These are phyloP conservation scores for Thelephora terrestris DNA, from an alignment of 1,284 basidiomycete species.

Conservation along the genomic window DNA sequence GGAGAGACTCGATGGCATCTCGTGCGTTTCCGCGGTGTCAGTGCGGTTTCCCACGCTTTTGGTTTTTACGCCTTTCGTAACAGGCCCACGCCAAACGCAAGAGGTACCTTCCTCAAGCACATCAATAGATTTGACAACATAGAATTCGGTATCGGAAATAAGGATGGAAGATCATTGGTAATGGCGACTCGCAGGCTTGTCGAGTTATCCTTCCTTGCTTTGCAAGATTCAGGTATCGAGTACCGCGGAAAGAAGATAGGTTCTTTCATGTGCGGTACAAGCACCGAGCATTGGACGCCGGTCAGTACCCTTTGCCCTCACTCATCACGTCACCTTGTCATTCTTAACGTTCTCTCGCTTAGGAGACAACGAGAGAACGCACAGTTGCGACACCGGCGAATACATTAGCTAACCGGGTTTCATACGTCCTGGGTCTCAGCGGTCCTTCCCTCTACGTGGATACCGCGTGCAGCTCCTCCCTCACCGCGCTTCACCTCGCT, in stretches of 20 bases:
- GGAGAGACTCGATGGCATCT: conserved; percentile 23
- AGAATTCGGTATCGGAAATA: conserved; percentile 29
- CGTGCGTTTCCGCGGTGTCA: conserved; percentile 14
- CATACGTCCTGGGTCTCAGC: conserved; percentile 36
- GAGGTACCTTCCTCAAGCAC: conserved; percentile 30
- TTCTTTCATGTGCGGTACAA: conserved; percentile 24
- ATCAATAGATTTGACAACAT: conserved; percentile 27
- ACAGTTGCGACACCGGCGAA: conserved; percentile 15
- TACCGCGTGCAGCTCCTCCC: conserved; percentile 39
- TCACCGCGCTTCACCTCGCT: conserved; percentile 38
- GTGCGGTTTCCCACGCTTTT: not conserved
- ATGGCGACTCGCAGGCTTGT: conserved; percentile 26
- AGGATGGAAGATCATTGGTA: conserved; percentile 28
- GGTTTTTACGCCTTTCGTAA: not conserved
- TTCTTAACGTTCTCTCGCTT: conserved; percentile 6
- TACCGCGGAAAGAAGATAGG: conserved; percentile 29
- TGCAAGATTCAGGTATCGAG: conserved; percentile 32
- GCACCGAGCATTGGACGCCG: not conserved
- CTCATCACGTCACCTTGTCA: conserved; percentile 7
- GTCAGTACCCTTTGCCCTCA: not conserved
- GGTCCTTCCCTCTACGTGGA: conserved; percentile 38
- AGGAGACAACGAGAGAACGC: not conserved
- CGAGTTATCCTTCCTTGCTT: conserved; percentile 28
- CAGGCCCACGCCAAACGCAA: conserved; percentile 9
- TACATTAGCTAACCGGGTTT: conserved; percentile 37